These are phyloP conservation scores for Leavenworthia alabamica DNA, from an alignment of 345 rosid genomes.

Conservation along the genomic window DNA sequence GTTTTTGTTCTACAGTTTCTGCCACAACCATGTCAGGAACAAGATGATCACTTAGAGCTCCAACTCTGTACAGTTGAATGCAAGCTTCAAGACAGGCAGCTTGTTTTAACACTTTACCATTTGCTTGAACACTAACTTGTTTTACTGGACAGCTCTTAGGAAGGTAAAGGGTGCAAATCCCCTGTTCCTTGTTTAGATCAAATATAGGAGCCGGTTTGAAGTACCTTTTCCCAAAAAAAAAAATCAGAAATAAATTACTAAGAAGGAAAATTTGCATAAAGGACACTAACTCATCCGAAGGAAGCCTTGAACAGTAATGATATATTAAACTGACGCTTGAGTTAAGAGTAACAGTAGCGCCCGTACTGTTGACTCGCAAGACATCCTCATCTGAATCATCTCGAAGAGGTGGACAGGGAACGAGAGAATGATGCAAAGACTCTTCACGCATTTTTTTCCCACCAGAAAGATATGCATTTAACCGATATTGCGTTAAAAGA, in stretches of 20 bases:
- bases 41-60: conserved; percentile 77
- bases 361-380: conserved; percentile 53
- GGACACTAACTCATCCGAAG: conserved; percentile 69
- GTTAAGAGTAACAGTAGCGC: conserved; percentile 49
- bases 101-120: conserved; percentile 42
- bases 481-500: conserved; percentile 37
- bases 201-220: conserved; percentile 68
- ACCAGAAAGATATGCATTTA: conserved; percentile 51
- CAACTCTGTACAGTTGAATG: conserved; percentile 54
- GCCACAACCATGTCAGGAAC: conserved; percentile 65
- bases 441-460: conserved; percentile 71
- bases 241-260: background rate
- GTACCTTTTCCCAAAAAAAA: conserved; percentile 41
- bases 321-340: conserved; percentile 61
- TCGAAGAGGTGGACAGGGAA: conserved; percentile 49
- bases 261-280: background rate
- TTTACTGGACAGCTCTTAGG: conserved; percentile 68
- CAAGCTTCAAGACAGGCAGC: conserved; percentile 83
- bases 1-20: conserved; percentile 39
- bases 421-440: conserved; percentile 48
- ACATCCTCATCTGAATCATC: conserved; percentile 31
- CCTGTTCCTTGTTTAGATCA: conserved; percentile 40
- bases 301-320: conserved; percentile 84
- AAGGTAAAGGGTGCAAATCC: conserved; percentile 44
- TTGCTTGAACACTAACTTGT: conserved; percentile 37